Evolutionary conservation across 208 protist genomes (phyloP), one percentile per base, ranked within the genome.

Genomic region (Crithidia sp.): DNA sequence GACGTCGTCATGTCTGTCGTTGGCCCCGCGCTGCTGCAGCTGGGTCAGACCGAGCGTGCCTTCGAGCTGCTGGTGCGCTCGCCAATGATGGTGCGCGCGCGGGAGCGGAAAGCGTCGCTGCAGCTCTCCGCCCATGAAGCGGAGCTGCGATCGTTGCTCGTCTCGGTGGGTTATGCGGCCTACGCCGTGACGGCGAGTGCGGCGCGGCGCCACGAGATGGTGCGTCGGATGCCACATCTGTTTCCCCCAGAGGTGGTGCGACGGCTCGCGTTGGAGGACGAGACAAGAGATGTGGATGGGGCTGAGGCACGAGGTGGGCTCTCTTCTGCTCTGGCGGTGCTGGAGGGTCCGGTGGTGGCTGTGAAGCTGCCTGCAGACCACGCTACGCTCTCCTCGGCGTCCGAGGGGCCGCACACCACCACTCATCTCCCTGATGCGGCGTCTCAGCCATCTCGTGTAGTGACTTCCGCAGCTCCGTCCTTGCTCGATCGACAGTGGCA

Each of bases 191-290:
- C 68, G 19, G 16, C 64, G 10, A 75, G 76, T 5, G 45, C 68
- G 19, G 76, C 83, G 60, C 64, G 58, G 43, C 68, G 71, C 13
- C 62, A 63, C 37, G 76, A 77, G 10, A 88, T 85, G 41, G 63
- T 95, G 13, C 76, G 73, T 10, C 43, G 84, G 19, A 88, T 91
- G 56, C 84, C 90, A 14, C 82, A 86, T 64, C 58, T 86, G 3
- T 93, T 95, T 76, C 88, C 88, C 12, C 80, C 80, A 0, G 88
- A 91, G 65, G 58, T 84, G 58, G 87, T 88, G 57, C 71, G 68
- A 0, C 49, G 64, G 36, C 40, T 92, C 13, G 82, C 87, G 0
- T 43, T 74, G 17, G 62, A 54, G 12, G 57, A 14, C 10, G 39
- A 65, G 54, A 43, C 5, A 44, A 54, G 50, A 47, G 44, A 4